phyloP scores from a whole-genome alignment of 371 early-diverging fungal genomes.

The Mucor racemosus region DNA sequence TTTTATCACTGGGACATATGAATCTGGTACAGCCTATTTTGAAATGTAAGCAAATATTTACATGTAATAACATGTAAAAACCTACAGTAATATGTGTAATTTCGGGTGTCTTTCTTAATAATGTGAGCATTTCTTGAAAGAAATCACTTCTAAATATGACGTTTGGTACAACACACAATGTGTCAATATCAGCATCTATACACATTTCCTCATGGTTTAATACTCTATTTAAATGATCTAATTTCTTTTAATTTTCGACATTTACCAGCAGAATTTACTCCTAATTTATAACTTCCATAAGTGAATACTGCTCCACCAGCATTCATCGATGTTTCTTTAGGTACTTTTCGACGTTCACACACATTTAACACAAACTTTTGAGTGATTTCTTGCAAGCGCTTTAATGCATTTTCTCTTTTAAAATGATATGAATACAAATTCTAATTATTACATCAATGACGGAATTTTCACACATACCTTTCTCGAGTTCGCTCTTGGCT shows the following conservation, averaged over 20 bases:
- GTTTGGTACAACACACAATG: constrained; percentile 88
- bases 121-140: constrained; percentile 72
- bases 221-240: too few relatives aligned
- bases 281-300: constrained; percentile 93
- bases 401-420: constrained; percentile 1
- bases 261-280: constrained; percentile 81
- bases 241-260: not conserved
- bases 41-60: not conserved
- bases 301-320: constrained; percentile 87
- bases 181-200: constrained; percentile 90
- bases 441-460: too few relatives aligned
- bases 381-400: constrained; percentile 62
- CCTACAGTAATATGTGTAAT: constrained; percentile 72
- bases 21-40: constrained; percentile 64
- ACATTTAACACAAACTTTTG: constrained; percentile 66
- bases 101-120: constrained; percentile 64
- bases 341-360: constrained; percentile 19
- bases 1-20: constrained; percentile 91
- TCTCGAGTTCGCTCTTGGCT: constrained; percentile 5
- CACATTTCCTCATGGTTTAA: not conserved
- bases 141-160: constrained; percentile 84
- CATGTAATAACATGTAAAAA: not conserved
- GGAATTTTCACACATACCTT: not conserved
- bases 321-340: not conserved
- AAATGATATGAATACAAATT: not conserved